Conservation (phyloP, 768 basidiomycete genomes). For the Guyanaporus albipodus region DNA sequence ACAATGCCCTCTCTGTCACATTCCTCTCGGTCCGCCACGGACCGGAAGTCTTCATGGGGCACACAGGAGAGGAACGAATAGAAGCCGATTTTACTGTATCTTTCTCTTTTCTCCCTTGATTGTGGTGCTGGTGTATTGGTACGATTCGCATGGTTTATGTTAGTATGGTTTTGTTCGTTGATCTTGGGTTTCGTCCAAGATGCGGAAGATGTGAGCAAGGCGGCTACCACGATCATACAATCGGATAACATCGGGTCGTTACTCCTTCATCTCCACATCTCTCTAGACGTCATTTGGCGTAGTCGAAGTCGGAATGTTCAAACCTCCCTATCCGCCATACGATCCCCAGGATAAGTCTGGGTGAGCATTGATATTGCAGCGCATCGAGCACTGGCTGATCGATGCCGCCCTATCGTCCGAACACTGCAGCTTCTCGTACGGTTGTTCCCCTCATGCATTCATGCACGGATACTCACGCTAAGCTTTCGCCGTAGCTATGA, state of each 20-base stretch:
- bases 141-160: no score
- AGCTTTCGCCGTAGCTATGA: conserved; percentile 53
- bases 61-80: no score
- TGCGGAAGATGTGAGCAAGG: no score
- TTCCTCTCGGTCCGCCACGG: neutral
- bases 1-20: conserved; percentile 14
- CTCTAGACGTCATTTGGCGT: neutral
- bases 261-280: no score
- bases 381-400: no score
- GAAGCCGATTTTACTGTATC: no score
- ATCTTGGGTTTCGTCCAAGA: no score
- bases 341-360: conserved; percentile 68
- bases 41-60: neutral
- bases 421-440: conserved; percentile 61
- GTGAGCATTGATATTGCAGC: conserved; percentile 44
- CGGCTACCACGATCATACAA: no score
- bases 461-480: neutral
- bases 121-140: neutral
- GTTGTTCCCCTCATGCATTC: neutral
- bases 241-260: neutral
- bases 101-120: neutral
- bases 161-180: no score
- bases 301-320: conserved; percentile 32
- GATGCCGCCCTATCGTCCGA: neutral
- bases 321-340: conserved; percentile 61